Conservation (phyloP, 129 eudicot species). For the Arctium minus region DNA sequence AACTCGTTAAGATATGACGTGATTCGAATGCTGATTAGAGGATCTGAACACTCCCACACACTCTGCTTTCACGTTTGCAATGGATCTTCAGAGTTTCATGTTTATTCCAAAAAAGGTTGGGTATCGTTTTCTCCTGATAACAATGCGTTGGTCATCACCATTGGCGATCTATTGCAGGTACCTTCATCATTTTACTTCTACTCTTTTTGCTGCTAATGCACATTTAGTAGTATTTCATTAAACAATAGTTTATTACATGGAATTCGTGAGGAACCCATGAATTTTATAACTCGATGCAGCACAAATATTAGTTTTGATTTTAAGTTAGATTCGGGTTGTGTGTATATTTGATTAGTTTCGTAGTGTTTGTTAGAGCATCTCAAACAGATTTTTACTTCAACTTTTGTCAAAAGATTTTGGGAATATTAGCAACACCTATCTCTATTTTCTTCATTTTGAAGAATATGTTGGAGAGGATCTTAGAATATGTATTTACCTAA, state of each 20-base stretch:
- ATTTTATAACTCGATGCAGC: neutral
- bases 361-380: no score
- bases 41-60: constrained; percentile 71
- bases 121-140: constrained; percentile 46
- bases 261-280: neutral
- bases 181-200: neutral
- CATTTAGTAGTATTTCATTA: neutral
- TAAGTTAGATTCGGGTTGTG: neutral
- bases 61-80: constrained; percentile 62
- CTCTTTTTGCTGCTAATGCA: neutral
- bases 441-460: no score
- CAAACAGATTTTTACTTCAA: no score
- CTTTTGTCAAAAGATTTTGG: no score
- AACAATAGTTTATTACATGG: neutral
- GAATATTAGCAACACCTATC: no score
- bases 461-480: no score
- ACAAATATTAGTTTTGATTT: neutral
- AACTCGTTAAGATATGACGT: constrained; percentile 64
- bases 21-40: constrained; percentile 76
- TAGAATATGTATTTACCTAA: no score
- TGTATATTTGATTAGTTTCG: neutral
- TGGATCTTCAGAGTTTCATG: constrained; percentile 73
- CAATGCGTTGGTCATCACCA: constrained; percentile 57
- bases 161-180: constrained; percentile 90
- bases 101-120: constrained; percentile 92